phyloP scores from a whole-genome alignment of 129 eudicot species.

The Mikania micrantha region DNA sequence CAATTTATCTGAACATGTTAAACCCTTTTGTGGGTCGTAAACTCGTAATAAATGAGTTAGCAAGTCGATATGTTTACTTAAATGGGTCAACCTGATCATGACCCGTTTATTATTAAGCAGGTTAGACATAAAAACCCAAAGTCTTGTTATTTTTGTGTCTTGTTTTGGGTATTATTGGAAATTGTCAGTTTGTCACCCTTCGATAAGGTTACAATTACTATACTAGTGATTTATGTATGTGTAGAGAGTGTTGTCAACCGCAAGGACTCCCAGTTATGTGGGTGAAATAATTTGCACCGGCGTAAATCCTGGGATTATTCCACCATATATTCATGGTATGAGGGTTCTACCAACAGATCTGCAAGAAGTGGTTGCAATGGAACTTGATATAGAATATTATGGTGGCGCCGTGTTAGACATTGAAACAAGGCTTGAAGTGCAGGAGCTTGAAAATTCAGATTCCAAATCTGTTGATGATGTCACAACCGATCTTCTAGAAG shows the following conservation, averaged over 20 bases:
- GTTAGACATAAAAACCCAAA: too few species aligned
- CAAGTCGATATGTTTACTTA: too few species aligned
- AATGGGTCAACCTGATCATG: too few species aligned
- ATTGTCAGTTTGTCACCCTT: too few species aligned
- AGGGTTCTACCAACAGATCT: constrained; percentile 76
- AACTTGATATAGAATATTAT: constrained; percentile 70
- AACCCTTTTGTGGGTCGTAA: too few species aligned
- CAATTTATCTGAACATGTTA: too few species aligned
- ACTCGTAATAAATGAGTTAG: too few species aligned
- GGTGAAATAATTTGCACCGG: constrained; percentile 77
- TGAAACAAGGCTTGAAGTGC: constrained; percentile 81
- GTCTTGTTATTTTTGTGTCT: too few species aligned
- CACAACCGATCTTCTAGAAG: constrained; percentile 68
- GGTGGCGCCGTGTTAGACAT: constrained; percentile 73
- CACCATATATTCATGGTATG: constrained; percentile 84
- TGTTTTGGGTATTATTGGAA: too few species aligned
- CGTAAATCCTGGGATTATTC: constrained; percentile 65
- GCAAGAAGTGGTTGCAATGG: constrained; percentile 83
- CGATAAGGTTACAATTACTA: too few species aligned
- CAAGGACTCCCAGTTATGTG: constrained; percentile 73
- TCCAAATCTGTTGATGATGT: constrained; percentile 45
- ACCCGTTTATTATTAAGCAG: too few species aligned
- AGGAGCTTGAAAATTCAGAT: constrained; percentile 51
- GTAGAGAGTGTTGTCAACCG: constrained; percentile 65
- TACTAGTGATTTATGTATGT: constrained; percentile 5